A percentile compares a stretch with the other conserved stretches of the same genome.
Conservation (phyloP, 1,284 basidiomycete genomes). For the Cutaneotrichosporon mucoides region DNA sequence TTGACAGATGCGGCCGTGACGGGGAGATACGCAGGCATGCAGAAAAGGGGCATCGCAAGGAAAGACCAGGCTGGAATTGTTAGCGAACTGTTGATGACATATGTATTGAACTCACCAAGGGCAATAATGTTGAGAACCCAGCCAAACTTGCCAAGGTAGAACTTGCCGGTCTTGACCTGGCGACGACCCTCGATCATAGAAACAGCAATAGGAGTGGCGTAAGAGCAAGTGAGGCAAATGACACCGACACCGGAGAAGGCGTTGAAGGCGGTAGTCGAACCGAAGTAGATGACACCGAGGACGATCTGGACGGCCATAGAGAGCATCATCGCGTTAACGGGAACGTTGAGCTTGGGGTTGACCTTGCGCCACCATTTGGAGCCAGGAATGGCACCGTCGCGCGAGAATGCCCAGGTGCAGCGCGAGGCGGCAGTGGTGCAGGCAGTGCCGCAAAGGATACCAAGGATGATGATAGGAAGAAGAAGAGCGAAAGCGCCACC, state of each 20-base stretch:
- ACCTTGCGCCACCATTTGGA: conserved; percentile 43
- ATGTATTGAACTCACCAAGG: background rate
- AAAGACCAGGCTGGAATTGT: conserved; percentile 24
- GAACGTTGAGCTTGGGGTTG: conserved; percentile 45
- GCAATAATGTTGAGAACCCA: conserved; percentile 39
- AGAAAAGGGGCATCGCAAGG: conserved; percentile 33
- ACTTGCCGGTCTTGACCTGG: conserved; percentile 36
- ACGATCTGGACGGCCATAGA: conserved; percentile 45
- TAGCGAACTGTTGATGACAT: background rate
- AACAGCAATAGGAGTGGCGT: conserved; percentile 48
- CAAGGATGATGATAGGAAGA: conserved; percentile 48
- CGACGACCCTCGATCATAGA: conserved; percentile 44
- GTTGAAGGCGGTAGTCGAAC: conserved; percentile 42
- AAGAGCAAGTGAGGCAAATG: conserved; percentile 41
- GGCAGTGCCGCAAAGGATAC: conserved; percentile 47
- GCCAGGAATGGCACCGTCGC: conserved; percentile 51
- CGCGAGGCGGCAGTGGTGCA: conserved; percentile 42
- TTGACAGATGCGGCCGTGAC: conserved; percentile 34
- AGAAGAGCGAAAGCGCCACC: conserved; percentile 50
- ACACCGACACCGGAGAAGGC: conserved; percentile 46
- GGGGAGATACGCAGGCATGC: conserved; percentile 33
- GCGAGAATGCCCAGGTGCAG: conserved; percentile 47
- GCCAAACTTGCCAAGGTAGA: conserved; percentile 45
- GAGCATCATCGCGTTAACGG: conserved; percentile 49
- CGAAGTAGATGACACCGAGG: conserved; percentile 48